Evolutionary conservation across 805 yeast genomes (phyloP), one percentile per base, ranked within the genome.

Genomic region (Barnettozyma wickerhamii): DNA sequence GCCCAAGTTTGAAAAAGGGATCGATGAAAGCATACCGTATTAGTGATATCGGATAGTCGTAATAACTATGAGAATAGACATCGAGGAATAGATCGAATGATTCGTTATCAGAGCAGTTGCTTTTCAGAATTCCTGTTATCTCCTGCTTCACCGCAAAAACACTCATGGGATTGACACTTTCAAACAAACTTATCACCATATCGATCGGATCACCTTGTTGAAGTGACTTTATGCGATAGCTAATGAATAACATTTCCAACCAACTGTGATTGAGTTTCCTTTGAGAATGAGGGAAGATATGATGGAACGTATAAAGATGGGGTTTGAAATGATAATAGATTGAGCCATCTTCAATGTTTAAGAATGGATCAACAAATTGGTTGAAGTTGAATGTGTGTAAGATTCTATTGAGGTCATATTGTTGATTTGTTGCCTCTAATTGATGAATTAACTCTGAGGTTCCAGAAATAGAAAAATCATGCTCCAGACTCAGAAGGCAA

Each of bases 321-420:
- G 43, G 38, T 13, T 35, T 32, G 24, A 40, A 40, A 17, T 40
- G 43, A 26, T 40, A 40, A 19, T 40, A 40, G 12, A 40, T 40
- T 5, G 43, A 40, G 4, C 43, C 38, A 31, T 40, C 43, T 17
- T 40, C 43, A n/a, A 40, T 30, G 26, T 18, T 23, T 23, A 27
- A 30, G 23, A 21, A 30, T 6, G 43, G 43, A 15, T 40, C 34
- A 12, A 30, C 13, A 14, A 30, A 40, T 10, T 30, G 27, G n/a
- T 14, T 31, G 10, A 40, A 35, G 5, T 35, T 33, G 30, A 40
- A 40, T 7, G 17, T 26, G 19, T 34, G 23, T 4, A 40, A 18
- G n/a, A 40, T 40, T 10, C 19, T 18, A 4, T 30, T 35, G 4
- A 40, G 17, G 19, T 40, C 32, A 35, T 28, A 40, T 1, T 35